phyloP scores from a whole-genome alignment of 202 grass and related monocot species.

The Dendrocalamus latiflorus region DNA sequence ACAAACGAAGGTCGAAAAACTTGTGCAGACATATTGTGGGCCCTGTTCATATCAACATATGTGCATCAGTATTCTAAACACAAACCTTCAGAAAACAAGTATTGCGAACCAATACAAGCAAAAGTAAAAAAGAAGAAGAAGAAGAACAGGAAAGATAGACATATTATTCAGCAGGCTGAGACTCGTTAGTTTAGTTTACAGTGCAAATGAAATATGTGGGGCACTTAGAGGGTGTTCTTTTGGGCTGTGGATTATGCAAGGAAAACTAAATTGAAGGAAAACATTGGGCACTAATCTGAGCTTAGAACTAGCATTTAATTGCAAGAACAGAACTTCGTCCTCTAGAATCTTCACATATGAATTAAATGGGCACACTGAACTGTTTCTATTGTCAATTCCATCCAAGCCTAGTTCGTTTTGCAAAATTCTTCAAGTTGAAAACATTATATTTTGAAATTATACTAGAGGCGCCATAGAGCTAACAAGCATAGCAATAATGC shows the following conservation, averaged over 20 bases:
- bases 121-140: background rate
- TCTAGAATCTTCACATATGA: background rate
- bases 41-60: slow-evolving; percentile 63
- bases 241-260: too few species aligned
- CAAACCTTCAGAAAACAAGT: slow-evolving; percentile 16
- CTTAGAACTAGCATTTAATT: background rate
- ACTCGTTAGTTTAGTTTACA: background rate
- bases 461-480: background rate
- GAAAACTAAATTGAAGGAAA: background rate
- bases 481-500: background rate
- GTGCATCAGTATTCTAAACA: slow-evolving; percentile 27
- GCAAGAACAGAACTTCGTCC: background rate
- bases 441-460: background rate
- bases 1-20: slow-evolving; percentile 96
- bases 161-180: slow-evolving; percentile 2
- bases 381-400: background rate
- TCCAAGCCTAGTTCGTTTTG: background rate
- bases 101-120: slow-evolving; percentile 3
- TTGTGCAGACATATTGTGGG: slow-evolving; percentile 96
- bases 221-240: too few species aligned
- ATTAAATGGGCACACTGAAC: too few species aligned
- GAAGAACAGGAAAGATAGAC: background rate
- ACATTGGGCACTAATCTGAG: background rate
- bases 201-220: slow-evolving; percentile 17
- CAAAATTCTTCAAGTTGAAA: background rate